Percentiles rank a stretch among this genome's conserved stretches.
Conservation (phyloP, 2,329 filamentous ascomycete species). For the Triangularia verruculosa region DNA sequence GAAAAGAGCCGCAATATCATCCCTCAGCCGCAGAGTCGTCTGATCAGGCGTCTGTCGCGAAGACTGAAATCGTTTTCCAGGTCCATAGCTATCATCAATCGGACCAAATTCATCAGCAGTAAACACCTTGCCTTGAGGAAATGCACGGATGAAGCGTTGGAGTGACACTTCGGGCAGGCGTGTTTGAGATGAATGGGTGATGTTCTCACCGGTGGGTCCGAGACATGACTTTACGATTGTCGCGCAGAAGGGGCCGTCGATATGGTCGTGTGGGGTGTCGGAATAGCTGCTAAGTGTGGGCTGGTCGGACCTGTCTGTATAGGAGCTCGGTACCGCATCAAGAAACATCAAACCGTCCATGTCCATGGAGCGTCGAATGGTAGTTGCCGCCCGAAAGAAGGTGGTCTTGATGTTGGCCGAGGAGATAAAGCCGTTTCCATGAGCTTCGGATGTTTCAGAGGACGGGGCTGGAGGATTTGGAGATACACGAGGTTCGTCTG, state of each 20-base stretch:
- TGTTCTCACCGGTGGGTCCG: slow-evolving; percentile 7
- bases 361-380: slow-evolving; percentile 22
- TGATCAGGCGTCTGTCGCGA: slow-evolving; percentile 6
- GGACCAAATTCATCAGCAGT: slow-evolving; percentile 25
- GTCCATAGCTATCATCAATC: slow-evolving; percentile 24
- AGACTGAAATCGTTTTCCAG: slow-evolving; percentile 16
- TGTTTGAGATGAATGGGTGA: slow-evolving; percentile 19
- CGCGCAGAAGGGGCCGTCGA: slow-evolving; percentile 23
- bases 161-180: slow-evolving; percentile 22
- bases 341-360: slow-evolving; percentile 27
- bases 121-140: slow-evolving; percentile 24
- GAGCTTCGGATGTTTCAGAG: slow-evolving; percentile 12
- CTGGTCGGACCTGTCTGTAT: slow-evolving; percentile 14
- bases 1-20: slow-evolving; percentile 33
- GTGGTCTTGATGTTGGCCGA: slow-evolving; percentile 27
- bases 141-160: slow-evolving; percentile 26
- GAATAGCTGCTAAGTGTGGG: not conserved
- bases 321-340: slow-evolving; percentile 25
- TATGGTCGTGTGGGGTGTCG: not conserved
- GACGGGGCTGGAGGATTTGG: not conserved
- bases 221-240: slow-evolving; percentile 20
- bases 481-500: not conserved
- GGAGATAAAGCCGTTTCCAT: slow-evolving; percentile 24
- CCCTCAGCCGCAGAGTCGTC: slow-evolving; percentile 3
- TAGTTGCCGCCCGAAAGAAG: slow-evolving; percentile 23